These are phyloP conservation scores for Melaleuca quinquenervia DNA, from an alignment of 345 rosid species.

Conservation along the genomic window DNA sequence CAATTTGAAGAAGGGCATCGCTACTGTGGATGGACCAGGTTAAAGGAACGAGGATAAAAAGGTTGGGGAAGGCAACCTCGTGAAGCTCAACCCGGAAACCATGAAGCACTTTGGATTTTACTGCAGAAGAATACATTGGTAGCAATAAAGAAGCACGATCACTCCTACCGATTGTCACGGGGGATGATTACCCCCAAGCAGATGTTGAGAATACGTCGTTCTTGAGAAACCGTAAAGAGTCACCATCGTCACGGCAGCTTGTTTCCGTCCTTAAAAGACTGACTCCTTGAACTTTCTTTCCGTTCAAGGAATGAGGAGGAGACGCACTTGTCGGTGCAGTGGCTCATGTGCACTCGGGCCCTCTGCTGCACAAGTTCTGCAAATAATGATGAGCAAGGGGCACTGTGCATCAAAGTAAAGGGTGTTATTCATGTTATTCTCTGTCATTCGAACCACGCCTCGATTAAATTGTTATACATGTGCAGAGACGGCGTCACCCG, in stretches of 20 bases:
- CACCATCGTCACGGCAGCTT: not conserved
- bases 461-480: not conserved
- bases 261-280: not conserved
- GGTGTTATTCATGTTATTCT: not conserved
- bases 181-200: not conserved
- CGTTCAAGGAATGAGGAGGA: not conserved
- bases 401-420: not conserved
- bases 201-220: not conserved
- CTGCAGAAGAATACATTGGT: not conserved
- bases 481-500: accelerated
- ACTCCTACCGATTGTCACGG: not conserved
- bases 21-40: not conserved
- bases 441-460: not conserved
- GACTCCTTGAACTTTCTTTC: not conserved
- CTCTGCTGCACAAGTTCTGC: not conserved
- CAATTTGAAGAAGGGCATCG: not conserved
- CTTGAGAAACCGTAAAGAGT: not conserved
- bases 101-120: not conserved
- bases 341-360: not conserved
- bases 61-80: not conserved
- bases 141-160: not conserved
- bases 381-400: not conserved
- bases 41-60: not conserved
- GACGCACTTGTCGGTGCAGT: not conserved
- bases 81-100: not conserved